Conservation (phyloP, 2,329 filamentous ascomycete species). For the Zymoseptoria crescenta region DNA sequence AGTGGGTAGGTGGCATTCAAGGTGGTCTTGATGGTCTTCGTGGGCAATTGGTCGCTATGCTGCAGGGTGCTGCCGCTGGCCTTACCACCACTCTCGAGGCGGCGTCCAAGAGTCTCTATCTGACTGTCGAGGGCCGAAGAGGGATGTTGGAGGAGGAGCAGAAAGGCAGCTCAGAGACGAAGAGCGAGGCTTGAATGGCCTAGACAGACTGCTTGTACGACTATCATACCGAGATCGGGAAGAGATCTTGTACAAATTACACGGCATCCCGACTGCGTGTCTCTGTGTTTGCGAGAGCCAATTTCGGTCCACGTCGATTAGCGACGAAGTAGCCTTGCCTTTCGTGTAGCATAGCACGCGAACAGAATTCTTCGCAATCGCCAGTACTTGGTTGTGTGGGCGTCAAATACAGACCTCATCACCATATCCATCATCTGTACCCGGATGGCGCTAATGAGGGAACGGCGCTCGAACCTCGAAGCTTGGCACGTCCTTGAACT, state of each 20-base stretch:
- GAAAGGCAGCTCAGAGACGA: slow-evolving; percentile 21
- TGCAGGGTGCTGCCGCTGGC: slow-evolving; percentile 72
- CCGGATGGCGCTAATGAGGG: no score
- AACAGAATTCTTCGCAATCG: no score
- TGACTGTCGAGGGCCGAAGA: slow-evolving; percentile 77
- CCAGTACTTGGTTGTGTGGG: no score
- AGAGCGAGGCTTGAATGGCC: background rate
- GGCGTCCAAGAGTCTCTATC: slow-evolving; percentile 71
- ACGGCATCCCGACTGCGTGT: background rate
- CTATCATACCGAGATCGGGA: background rate
- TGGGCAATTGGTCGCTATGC: slow-evolving; percentile 69
- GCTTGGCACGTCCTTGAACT: background rate
- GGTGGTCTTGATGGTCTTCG: slow-evolving; percentile 75
- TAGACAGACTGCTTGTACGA: background rate
- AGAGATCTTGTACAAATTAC: background rate
- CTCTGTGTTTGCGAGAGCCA: background rate
- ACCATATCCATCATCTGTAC: no score
- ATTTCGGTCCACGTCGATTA: background rate
- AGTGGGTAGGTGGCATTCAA: slow-evolving; percentile 68
- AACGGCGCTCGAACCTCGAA: background rate
- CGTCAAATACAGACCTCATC: no score
- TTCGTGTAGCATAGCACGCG: background rate
- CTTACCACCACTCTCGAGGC: slow-evolving; percentile 74
- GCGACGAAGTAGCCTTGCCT: background rate
- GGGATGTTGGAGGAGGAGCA: slow-evolving; percentile 70